Percentiles rank a stretch among this genome's conserved stretches.
Evolutionary conservation across 2,329 filamentous ascomycete species (phyloP).

Genomic region (Sporothrix brunneoviolacea): DNA sequence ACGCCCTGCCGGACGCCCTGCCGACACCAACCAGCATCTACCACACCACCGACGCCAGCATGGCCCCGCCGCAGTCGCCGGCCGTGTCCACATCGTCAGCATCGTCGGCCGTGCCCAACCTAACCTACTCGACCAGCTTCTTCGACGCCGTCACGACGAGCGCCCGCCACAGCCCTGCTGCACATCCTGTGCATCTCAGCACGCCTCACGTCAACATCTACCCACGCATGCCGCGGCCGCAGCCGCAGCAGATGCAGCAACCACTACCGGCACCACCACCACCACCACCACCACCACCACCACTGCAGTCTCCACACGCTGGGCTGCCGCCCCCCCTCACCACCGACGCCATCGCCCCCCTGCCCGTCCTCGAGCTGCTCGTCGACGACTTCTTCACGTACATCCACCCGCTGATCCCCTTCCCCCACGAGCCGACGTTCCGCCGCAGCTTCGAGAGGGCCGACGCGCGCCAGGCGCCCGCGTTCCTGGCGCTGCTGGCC

Average conservation of each 20-base stretch:
- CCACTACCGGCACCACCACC: constrained; percentile 23
- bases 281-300: neutral
- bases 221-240: constrained; percentile 12
- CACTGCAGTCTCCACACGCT: too few species aligned
- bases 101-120: neutral
- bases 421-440: constrained; percentile 74
- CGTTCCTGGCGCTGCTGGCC: constrained; percentile 63
- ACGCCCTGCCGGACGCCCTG: neutral
- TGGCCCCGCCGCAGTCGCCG: neutral
- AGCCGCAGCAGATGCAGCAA: constrained; percentile 23
- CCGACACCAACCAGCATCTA: neutral
- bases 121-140: constrained; percentile 3
- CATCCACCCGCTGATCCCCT: constrained; percentile 69
- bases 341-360: constrained; percentile 65
- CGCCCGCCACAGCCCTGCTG: constrained; percentile 2
- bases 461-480: constrained; percentile 58
- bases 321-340: neutral
- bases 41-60: neutral
- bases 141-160: neutral
- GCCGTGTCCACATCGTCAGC: neutral
- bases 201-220: constrained; percentile 10
- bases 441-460: constrained; percentile 60
- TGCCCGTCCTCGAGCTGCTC: constrained; percentile 59
- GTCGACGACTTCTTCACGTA: constrained; percentile 81
- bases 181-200: neutral